Evolutionary conservation across 176 grass and related monocot genomes (phyloP), one percentile per base, ranked within the genome.

Genomic region (Eleusine indica): DNA sequence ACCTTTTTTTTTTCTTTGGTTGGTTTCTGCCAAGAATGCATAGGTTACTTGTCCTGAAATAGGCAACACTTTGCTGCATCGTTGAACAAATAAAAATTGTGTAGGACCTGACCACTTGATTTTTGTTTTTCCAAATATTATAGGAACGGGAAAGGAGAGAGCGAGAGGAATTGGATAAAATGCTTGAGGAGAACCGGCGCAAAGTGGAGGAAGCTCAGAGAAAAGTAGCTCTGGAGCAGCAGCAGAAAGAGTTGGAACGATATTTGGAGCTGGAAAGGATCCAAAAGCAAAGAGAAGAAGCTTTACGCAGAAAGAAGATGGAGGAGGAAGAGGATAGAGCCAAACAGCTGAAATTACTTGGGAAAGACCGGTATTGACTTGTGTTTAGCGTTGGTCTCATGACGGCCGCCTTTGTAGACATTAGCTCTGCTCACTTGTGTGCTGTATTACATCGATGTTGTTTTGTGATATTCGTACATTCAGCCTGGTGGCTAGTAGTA

Each of bases 191-290:
- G 72, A 98, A 98, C 69, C 83, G 52, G 41, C 80, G 82, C 25
- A 98, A 92, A 86, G 96, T 98, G 49, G 96, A 98, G 71, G 93
- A 90, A 84, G 80, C 96, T 40, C 96, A 98, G 84, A 93, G 79
- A 80, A 95, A 88, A 86, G 91, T 82, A 80, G 96, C 92, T 77
- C 61, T 90, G 51, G 91, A 93, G 73, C 91, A 89, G 56, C 80
- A 98, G 39, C 82, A 95, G 74, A 91, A 93, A 88, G 93, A 98
- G 88, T 28, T 98, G 76, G 96, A 98, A 70, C 87, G 89, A 52
- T 90, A 93, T 88, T 72, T 93, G 87, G 96, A 98, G 81, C 56
- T 98, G 73, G 96, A 93, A 81, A 68, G 73, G 74, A 91, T 98
- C 78, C 96, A 95, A 42, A 95, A 91, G 60, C 88, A 95, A 84